Percentiles rank a stretch among this genome's conserved stretches.
Conservation (phyloP, 441 rosid genomes). For the Raphanus hybrid region DNA sequence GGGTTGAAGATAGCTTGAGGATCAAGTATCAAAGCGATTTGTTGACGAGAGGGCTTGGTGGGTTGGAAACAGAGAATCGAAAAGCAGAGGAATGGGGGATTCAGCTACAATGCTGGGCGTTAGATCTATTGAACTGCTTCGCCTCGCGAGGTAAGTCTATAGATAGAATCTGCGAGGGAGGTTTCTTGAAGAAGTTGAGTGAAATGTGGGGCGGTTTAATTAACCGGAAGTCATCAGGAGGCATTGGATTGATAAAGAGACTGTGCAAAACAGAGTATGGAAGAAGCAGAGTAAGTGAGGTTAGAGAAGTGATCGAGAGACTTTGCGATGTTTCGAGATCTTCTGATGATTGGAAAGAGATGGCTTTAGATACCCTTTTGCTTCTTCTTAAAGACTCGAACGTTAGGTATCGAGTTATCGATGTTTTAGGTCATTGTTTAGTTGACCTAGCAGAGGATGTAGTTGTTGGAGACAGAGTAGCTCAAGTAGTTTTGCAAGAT, state of each 20-base stretch:
- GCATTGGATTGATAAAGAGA: constrained; percentile 65
- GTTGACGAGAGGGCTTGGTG: constrained; percentile 78
- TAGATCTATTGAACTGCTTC: constrained; percentile 66
- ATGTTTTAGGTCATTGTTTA: constrained; percentile 51
- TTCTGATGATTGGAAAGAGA: constrained; percentile 68
- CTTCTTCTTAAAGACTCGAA: constrained; percentile 67
- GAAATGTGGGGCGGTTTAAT: constrained; percentile 71
- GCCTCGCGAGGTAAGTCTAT: constrained; percentile 60
- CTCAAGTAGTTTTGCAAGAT: constrained; percentile 61
- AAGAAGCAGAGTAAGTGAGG: constrained; percentile 55
- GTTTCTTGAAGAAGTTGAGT: constrained; percentile 56
- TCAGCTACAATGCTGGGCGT: constrained; percentile 80
- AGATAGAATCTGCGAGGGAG: constrained; percentile 49
- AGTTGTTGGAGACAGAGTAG: constrained; percentile 46
- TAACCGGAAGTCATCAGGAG: constrained; percentile 61
- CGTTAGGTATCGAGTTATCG: constrained; percentile 58
- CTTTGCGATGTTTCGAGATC: constrained; percentile 73
- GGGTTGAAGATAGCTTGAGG: constrained; percentile 56
- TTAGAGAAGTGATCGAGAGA: constrained; percentile 50
- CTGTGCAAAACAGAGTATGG: constrained; percentile 67
- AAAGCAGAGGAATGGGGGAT: constrained; percentile 89
- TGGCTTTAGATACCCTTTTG: constrained; percentile 69
- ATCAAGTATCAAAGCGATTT: constrained; percentile 70
- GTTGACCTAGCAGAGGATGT: constrained; percentile 70
- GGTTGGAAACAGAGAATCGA: constrained; percentile 55